Base-by-base conservation (phyloP, 2,329 filamentous ascomycete genomes). In the Ambrosiella beaveri region DNA sequence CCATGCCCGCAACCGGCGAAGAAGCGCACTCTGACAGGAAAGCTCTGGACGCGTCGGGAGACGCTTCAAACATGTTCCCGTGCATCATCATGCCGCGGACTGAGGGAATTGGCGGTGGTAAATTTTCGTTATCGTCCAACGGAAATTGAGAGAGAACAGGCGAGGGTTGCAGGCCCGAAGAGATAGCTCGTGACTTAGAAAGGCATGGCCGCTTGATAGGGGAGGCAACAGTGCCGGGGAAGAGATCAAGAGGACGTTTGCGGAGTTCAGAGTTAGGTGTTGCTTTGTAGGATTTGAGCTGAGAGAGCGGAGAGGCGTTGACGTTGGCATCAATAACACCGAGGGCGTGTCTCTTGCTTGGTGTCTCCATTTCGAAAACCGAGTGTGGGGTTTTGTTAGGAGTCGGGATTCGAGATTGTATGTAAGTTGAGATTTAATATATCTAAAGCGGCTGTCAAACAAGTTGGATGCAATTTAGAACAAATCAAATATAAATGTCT, bases 311-410 rank as follows among this genome's bases (percentile, higher is more conserved):
- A 12, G 61, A 59, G 11, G 59, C 58, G 11, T 57, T 58, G 3
- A 56, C 54, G 51, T 62, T 62, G 40, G 61, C 57, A 52, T 61
- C 59, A 11, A 61, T 55, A 40, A 57, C 52, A 36, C 57, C 53
- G 40, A 62, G 59, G 51, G 59, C 61, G 59, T 59, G 59, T 60
- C 61, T 58, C 45, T 59, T 59, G 38, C 37, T 58, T 11, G 61
- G 61, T n/a, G 61, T 60, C 41, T 56, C 54, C 54, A 59, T 59
- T 9, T 45, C 39, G 51, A 53, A 56, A 17, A 19, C 7, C 7
- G 37, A 5, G 27, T 6, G 19, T 56, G 27, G 54, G 35, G 54
- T 13, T 36, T 45, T 12, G 15, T 36, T 53, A 7, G 15, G 51
- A 13, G 35, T 38, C 49, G 27, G 11, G 15, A 36, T 13, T 13